phyloP scores from a whole-genome alignment of 495 filamentous ascomycete genomes.

The Penicillium paxilli region DNA sequence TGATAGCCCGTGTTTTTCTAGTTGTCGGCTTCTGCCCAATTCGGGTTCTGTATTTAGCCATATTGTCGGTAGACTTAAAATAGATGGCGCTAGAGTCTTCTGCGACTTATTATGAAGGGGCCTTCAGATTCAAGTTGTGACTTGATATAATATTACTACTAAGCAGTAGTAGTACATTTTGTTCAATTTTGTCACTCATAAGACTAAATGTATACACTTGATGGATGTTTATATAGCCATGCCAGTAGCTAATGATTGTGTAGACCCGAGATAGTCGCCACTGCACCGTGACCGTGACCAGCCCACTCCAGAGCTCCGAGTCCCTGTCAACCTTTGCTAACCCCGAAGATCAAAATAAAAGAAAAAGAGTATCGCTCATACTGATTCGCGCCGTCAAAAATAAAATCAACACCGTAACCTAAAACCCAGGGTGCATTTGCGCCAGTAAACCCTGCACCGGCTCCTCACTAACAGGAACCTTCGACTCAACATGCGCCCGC shows the following conservation, averaged over 20 bases:
- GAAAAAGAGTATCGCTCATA: neutral
- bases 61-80: slow-evolving; percentile 21
- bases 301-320: no score
- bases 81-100: slow-evolving; percentile 18
- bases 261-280: no score
- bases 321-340: no score
- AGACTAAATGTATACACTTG: no score
- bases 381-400: neutral
- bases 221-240: no score
- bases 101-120: neutral
- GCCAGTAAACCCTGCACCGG: neutral
- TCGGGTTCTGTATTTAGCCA: slow-evolving; percentile 22
- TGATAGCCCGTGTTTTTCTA: slow-evolving; percentile 5
- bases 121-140: no score
- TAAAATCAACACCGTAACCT: neutral
- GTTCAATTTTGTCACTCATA: no score
- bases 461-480: neutral
- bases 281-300: no score
- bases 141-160: no score
- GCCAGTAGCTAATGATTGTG: no score
- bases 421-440: neutral
- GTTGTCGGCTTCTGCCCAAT: slow-evolving; percentile 1
- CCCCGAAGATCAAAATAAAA: no score
- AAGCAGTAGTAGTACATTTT: neutral
- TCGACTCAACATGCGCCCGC: neutral